These are phyloP conservation scores for Pisolithus albus DNA, from an alignment of 768 basidiomycete species.

Conservation along the genomic window DNA sequence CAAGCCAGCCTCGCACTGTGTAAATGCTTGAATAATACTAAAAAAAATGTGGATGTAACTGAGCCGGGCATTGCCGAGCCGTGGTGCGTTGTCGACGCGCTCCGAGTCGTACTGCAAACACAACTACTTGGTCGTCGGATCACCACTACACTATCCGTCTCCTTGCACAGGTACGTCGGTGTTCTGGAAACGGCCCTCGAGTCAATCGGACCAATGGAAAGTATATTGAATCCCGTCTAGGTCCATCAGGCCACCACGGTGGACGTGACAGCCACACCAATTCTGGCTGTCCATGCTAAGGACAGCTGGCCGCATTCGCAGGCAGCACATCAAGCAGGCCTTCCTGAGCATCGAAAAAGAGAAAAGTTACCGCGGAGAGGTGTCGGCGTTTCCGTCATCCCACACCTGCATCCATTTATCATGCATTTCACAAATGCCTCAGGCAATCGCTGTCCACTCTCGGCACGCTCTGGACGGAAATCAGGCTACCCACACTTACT, in stretches of 20 bases:
- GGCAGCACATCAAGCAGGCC: conserved; percentile 44
- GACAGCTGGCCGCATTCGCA: conserved; percentile 50
- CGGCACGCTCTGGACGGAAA: conserved; percentile 4
- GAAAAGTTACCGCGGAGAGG: conserved; percentile 8
- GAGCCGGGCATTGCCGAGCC: neutral
- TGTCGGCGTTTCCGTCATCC: conserved; percentile 5
- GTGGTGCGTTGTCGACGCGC: neutral
- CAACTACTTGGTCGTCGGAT: neutral
- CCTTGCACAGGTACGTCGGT: conserved; percentile 1
- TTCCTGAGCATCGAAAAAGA: conserved; percentile 15
- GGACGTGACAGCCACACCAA: conserved; percentile 28
- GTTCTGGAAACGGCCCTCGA: neutral
- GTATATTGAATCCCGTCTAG: conserved; percentile 1
- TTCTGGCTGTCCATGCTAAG: conserved; percentile 69
- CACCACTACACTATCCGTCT: neutral
- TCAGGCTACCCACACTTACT: conserved; percentile 1
- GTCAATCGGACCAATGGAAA: neutral
- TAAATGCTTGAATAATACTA: no score
- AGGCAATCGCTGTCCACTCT: conserved; percentile 11
- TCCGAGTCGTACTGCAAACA: neutral
- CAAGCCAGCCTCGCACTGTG: no score
- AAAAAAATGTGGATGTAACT: no score
- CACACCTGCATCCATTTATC: conserved; percentile 12
- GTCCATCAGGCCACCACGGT: conserved; percentile 29
- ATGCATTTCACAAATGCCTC: conserved; percentile 18